Evolutionary conservation across 805 yeast genomes (phyloP), one percentile per base, ranked within the genome.

Genomic region (Candida methanosorbosa): DNA sequence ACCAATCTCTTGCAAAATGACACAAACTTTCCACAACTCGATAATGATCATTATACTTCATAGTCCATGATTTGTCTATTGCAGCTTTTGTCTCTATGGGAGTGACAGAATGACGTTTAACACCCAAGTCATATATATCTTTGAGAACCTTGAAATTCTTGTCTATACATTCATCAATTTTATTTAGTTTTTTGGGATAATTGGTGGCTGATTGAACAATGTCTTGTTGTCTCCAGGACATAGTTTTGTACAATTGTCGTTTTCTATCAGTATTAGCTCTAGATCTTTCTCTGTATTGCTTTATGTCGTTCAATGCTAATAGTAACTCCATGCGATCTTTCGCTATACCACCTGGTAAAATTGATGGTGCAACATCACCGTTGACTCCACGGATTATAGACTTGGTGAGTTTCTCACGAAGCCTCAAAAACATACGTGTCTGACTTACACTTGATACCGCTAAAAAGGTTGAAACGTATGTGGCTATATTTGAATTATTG

Each of bases 1-100:
- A 59, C 92, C 94, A 88, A 52, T 90, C 97, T 32, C 96, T 62
- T 9, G 78, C 72, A 40, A 71, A 71, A 54, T 87, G 96, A 33
- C 86, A 78, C 23, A 90, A 46, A 5, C 83, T 63, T 52, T 82
- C 94, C 19, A 76, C 66, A 2, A 81, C 82, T 37, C 74, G 55
- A 35, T 60, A 63, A 36, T 67, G 56, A 16, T 56, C 50, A 32
- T 45, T 37, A 4, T 42, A 38, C 24, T 39, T 38, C 4, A 26
- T 36, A 5, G 34, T 20, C 12, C 36, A 37, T 22, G 46, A 41
- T n/a, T 32, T 30, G 26, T 41, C 50, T 9, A 40, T 39, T 8
- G 59, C 54, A 18, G 58, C 53, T 18, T 63, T 50, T 25, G 77
- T 34, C 20, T 80, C 85, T 30, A 63, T 49, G 2, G 54, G 36